These are phyloP conservation scores for Metarhizium album DNA, from an alignment of 2,329 filamentous ascomycete genomes.

Conservation along the genomic window DNA sequence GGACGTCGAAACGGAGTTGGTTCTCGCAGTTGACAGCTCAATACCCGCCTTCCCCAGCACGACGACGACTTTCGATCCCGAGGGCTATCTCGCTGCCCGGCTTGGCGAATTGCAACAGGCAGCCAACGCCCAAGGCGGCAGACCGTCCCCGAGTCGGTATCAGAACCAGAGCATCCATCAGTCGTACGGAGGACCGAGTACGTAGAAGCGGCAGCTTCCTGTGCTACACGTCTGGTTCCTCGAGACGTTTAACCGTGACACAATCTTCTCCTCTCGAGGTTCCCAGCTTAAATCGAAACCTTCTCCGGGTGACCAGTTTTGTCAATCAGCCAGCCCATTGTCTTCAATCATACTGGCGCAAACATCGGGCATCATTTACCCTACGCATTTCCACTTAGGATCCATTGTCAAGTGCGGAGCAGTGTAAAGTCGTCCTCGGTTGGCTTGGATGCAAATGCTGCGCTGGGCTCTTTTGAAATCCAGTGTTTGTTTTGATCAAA, in stretches of 20 bases:
- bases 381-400: neutral
- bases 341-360: neutral
- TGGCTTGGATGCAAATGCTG: neutral
- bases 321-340: neutral
- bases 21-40: neutral
- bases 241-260: neutral
- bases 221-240: neutral
- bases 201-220: neutral
- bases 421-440: neutral
- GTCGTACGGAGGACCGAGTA: neutral
- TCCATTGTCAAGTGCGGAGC: neutral
- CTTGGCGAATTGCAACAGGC: neutral
- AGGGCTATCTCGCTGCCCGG: neutral
- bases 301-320: neutral
- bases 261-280: neutral
- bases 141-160: too few relatives aligned
- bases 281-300: neutral
- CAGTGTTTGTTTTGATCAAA: neutral
- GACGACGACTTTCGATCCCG: neutral
- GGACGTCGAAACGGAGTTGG: neutral
- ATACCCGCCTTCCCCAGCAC: neutral
- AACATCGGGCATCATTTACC: neutral
- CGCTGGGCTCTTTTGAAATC: neutral
- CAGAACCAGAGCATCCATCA: neutral
- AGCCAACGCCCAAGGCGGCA: neutral